Percentiles rank a stretch among this genome's conserved stretches.
Evolutionary conservation across 2,329 filamentous ascomycete genomes (phyloP).

Genomic region (Beauveria sp.): DNA sequence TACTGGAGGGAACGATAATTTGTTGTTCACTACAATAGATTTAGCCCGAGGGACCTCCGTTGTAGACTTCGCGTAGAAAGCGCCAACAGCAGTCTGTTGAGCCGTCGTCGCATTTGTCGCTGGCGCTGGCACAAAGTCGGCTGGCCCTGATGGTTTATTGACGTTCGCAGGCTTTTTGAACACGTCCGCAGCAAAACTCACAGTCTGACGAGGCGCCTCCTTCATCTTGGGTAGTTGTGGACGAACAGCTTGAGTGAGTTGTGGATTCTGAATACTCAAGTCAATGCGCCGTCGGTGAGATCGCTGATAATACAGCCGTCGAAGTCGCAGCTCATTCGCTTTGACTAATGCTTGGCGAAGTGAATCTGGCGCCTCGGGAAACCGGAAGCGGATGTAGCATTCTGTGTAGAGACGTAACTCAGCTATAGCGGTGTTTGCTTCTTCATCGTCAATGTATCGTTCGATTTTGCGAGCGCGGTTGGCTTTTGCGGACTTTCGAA

Average conservation of each 20-base stretch:
- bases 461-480: constrained; percentile 17
- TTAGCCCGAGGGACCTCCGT: constrained; percentile 16
- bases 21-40: constrained; percentile 17
- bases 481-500: constrained; percentile 21
- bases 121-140: constrained; percentile 8
- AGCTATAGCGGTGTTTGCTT: constrained; percentile 20
- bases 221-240: constrained; percentile 12
- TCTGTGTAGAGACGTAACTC: constrained; percentile 22
- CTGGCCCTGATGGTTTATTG: constrained; percentile 1
- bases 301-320: constrained; percentile 16
- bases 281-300: constrained; percentile 15
- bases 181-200: constrained; percentile 12
- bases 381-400: constrained; percentile 22
- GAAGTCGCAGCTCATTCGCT: constrained; percentile 16
- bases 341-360: constrained; percentile 17
- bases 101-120: constrained; percentile 17
- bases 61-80: constrained; percentile 15
- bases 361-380: constrained; percentile 18
- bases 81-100: constrained; percentile 17
- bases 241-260: not conserved
- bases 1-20: constrained; percentile 16
- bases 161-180: constrained; percentile 8
- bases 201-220: constrained; percentile 7
- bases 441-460: constrained; percentile 19
- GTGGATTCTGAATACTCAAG: constrained; percentile 12